Evolutionary conservation across 2,329 filamentous ascomycete species (phyloP).

Genomic region (Fusarium compactum): DNA sequence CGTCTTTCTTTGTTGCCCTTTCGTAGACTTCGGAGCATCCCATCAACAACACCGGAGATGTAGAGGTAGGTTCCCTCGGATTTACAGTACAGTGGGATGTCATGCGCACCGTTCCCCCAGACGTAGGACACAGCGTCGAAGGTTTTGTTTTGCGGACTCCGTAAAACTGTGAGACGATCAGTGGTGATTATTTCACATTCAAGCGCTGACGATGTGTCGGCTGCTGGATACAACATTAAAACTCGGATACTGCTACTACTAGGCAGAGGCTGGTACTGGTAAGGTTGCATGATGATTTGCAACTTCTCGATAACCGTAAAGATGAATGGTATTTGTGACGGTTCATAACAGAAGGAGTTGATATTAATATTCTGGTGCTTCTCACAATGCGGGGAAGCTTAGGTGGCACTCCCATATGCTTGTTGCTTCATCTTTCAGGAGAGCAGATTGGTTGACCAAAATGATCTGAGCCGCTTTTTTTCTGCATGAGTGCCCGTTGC

Average conservation of each 20-base stretch:
- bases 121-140: background rate
- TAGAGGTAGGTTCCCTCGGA: rapidly evolving
- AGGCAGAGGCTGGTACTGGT: background rate
- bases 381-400: no score
- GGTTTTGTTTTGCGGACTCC: rapidly evolving
- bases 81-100: background rate
- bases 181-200: background rate
- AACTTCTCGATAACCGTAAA: rapidly evolving
- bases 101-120: rapidly evolving
- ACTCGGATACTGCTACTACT: background rate
- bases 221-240: rapidly evolving
- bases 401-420: no score
- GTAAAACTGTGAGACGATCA: rapidly evolving
- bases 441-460: no score
- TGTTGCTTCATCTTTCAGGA: no score
- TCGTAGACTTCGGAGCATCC: rapidly evolving
- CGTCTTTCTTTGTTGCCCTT: rapidly evolving
- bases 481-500: no score
- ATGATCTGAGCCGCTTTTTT: no score
- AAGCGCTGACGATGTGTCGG: rapidly evolving
- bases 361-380: no score
- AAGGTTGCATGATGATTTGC: background rate
- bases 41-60: rapidly evolving
- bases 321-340: no score
- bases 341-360: no score